Base-by-base conservation (phyloP, 2,329 filamentous ascomycete genomes). In the Ophiostoma quercus region DNA sequence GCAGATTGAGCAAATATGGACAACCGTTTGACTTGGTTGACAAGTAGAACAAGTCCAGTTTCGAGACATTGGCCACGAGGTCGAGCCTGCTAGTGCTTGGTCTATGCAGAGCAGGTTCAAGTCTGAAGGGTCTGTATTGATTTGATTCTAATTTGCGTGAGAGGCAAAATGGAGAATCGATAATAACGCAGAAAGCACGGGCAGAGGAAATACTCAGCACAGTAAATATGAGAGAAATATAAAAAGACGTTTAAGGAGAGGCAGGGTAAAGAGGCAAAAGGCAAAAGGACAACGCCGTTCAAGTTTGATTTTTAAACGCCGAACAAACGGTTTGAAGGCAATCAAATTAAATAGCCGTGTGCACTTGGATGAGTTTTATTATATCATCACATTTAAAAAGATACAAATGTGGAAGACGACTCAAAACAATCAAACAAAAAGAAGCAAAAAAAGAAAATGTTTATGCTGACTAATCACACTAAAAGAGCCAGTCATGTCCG, bases 41-140 rank as follows among this genome's bases (percentile, higher is more conserved):
- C 8, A 57, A 57, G 51, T 57, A 57, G 51, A 57, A 57, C 51
- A 57, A 57, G 51, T 57, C 7, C n/a, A 3, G 51, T 57, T 57
- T 57, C 51, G 51, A 57, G 51, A 57, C 51, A 25, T 57, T 57
- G 22, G 22, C 22, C 51, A 57, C 51, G 51, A 57, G n/a, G 51
- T 25, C 51, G n/a, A 47, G 43, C 19, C 43, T n/a, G 43, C 43
- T 47, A 47, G 43, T 47, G 43, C 16, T 43, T 47, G 43, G 43
- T 47, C 43, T 47, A 47, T 47, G 43, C 41, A 43, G 9, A 11
- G 39, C 9, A 41, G 39, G 11, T 41, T 41, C 39, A 41, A 41
- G 39, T 41, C 2, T 41, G 8, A 41, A 41, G 39, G 39, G 39
- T 41, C 39, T 41, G 39, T 41, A 41, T 41, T 41, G 39, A 41